phyloP scores from a whole-genome alignment of 2,329 filamentous ascomycete genomes.

The Aspergillus aculeatinus region DNA sequence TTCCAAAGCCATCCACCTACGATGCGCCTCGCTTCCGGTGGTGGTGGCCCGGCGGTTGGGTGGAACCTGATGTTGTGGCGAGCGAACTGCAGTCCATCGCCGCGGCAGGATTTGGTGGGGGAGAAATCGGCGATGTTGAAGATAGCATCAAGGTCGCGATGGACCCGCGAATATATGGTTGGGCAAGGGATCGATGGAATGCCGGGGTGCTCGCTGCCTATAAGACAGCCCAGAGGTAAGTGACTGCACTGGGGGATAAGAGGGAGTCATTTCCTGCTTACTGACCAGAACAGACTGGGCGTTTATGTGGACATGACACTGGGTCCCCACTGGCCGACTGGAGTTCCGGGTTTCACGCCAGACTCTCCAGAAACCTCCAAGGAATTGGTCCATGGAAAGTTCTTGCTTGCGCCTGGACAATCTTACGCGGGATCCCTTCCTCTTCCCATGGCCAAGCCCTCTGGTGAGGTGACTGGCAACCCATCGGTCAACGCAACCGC shows the following conservation, averaged over 20 bases:
- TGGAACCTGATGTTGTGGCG: neutral
- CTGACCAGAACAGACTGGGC: neutral
- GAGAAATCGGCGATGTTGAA: no score
- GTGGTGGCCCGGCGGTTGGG: constrained; percentile 5
- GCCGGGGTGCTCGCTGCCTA: neutral
- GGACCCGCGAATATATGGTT: neutral
- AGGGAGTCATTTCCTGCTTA: no score
- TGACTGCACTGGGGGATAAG: no score
- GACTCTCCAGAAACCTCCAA: constrained; percentile 1
- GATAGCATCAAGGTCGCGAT: no score
- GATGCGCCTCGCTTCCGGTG: constrained; percentile 1
- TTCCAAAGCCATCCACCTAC: neutral
- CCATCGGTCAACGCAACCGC: no score
- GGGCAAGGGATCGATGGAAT: constrained; percentile 1
- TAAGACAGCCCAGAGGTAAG: neutral
- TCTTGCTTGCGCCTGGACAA: no score
- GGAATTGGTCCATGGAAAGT: neutral
- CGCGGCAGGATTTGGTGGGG: no score
- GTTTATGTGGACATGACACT: constrained; percentile 1
- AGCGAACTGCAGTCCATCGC: neutral
- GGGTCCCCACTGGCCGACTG: constrained; percentile 4
- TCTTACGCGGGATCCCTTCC: no score
- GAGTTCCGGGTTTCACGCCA: neutral
- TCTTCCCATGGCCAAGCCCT: no score
- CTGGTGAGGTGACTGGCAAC: no score